Evolutionary conservation across 2,329 filamentous ascomycete species (phyloP).

Genomic region (Monosporascus sp.): DNA sequence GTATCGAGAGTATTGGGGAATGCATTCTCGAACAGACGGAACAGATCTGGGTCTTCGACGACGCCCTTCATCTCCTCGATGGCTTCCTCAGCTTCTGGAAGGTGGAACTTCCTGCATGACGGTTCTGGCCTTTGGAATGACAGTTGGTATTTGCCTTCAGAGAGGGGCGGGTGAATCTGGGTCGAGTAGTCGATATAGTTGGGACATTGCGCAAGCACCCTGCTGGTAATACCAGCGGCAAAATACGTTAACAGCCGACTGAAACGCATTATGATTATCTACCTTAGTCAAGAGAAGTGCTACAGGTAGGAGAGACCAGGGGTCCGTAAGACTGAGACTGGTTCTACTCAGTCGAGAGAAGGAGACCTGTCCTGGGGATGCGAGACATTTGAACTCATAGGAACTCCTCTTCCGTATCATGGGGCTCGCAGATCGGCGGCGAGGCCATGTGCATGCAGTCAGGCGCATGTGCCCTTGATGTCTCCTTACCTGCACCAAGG

Average conservation of each 20-base stretch:
- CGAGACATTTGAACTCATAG: not conserved
- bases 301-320: not conserved
- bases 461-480: not conserved
- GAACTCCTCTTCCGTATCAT: not conserved
- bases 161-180: conserved; percentile 63
- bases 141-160: conserved; percentile 68
- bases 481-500: not conserved
- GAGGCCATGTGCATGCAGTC: not conserved
- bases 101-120: conserved; percentile 76
- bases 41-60: conserved; percentile 72
- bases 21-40: conserved; percentile 64
- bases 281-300: not conserved
- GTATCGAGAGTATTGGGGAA: conserved; percentile 75
- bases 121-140: conserved; percentile 74
- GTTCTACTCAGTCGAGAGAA: not conserved
- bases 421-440: not conserved
- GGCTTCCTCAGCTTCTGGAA: conserved; percentile 68
- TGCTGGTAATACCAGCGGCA: conserved; percentile 1
- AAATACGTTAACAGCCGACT: conserved; percentile 5
- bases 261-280: conserved; percentile 9
- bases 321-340: not conserved
- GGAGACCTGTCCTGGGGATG: not conserved
- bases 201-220: conserved; percentile 42
- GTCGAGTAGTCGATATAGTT: conserved; percentile 60
- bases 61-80: conserved; percentile 64